Evolutionary conservation across 805 yeast genomes (phyloP).

Genomic region (Suhomyces faveliae): DNA sequence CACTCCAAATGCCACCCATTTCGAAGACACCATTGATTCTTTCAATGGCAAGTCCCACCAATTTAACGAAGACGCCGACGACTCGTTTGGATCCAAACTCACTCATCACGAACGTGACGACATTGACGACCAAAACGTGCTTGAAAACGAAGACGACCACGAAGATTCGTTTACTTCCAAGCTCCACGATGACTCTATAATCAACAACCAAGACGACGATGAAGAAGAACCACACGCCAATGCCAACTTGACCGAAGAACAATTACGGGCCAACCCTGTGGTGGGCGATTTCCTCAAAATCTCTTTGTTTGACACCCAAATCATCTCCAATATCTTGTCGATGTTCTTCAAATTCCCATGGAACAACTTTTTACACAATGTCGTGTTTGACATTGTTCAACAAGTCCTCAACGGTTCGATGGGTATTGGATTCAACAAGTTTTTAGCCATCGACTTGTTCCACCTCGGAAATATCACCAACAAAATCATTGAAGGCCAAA

Average conservation of each 20-base stretch:
- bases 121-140: conserved; percentile 10
- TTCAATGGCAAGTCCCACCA: conserved; percentile 25
- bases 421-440: conserved; percentile 50
- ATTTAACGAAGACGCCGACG: conserved; percentile 1
- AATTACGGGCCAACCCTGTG: conserved; percentile 41
- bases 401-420: conserved; percentile 47
- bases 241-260: conserved; percentile 43
- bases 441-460: conserved; percentile 57
- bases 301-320: conserved; percentile 43
- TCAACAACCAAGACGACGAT: conserved; percentile 24
- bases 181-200: conserved; percentile 21
- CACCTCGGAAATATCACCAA: conserved; percentile 44
- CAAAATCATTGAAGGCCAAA: conserved; percentile 47
- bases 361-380: conserved; percentile 48
- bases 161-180: conserved; percentile 27
- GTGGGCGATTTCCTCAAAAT: conserved; percentile 45
- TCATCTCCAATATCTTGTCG: conserved; percentile 38
- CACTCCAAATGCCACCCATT: conserved; percentile 5
- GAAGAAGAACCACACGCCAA: conserved; percentile 45
- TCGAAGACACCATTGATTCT: conserved; percentile 14
- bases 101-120: conserved; percentile 2
- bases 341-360: conserved; percentile 49
- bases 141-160: conserved; percentile 31
- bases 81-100: conserved; percentile 24
- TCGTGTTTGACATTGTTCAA: conserved; percentile 47